Conservation (phyloP, 805 yeast genomes). For the Pichia occidentalis region DNA sequence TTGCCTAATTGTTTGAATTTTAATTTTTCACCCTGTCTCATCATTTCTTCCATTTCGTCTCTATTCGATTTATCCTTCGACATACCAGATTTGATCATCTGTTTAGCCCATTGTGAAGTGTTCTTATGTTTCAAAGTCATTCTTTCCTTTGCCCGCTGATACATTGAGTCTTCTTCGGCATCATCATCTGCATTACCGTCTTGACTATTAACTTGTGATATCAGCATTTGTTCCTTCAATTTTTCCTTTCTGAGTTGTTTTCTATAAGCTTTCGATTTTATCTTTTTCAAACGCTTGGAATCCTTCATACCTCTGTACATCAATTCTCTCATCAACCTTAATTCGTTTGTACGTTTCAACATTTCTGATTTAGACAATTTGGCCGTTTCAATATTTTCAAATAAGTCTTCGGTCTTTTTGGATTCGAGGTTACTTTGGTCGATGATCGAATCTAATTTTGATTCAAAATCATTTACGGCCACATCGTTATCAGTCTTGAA, state of each 20-base stretch:
- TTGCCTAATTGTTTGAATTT: constrained; percentile 63
- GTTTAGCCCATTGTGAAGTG: constrained; percentile 83
- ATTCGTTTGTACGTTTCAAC: constrained; percentile 67
- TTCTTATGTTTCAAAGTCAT: constrained; percentile 89
- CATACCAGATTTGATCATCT: constrained; percentile 84
- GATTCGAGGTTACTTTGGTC: constrained; percentile 61
- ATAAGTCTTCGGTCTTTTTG: constrained; percentile 71
- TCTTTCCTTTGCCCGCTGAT: constrained; percentile 81
- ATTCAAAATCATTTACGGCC: constrained; percentile 58
- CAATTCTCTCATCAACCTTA: constrained; percentile 87
- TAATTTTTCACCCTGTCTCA: constrained; percentile 76
- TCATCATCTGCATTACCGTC: constrained; percentile 40
- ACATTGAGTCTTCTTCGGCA: constrained; percentile 53
- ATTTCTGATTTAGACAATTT: constrained; percentile 76
- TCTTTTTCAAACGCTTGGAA: constrained; percentile 87
- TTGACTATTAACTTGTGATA: constrained; percentile 40
- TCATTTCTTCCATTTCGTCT: constrained; percentile 90
- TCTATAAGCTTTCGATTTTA: constrained; percentile 85
- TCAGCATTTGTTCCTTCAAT: constrained; percentile 58
- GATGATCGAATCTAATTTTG: constrained; percentile 53
- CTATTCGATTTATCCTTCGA: constrained; percentile 79
- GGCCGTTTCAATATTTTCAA: constrained; percentile 81
- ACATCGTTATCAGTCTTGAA: constrained; percentile 40
- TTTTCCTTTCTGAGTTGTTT: constrained; percentile 82
- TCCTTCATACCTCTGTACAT: constrained; percentile 94